phyloP scores from a whole-genome alignment of 345 rosid species.

The Heritiera fomes region DNA sequence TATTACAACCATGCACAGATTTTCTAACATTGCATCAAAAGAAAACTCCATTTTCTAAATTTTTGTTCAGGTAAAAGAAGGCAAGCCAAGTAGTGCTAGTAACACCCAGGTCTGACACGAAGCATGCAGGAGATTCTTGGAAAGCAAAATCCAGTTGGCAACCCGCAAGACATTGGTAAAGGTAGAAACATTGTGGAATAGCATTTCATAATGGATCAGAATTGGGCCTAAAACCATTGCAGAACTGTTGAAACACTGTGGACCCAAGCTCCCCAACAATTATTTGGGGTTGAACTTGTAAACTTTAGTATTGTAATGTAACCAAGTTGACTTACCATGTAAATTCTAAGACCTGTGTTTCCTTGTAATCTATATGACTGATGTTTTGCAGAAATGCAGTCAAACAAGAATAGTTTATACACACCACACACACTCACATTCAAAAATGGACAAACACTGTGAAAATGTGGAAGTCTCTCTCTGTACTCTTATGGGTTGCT shows the following conservation, averaged over 20 bases:
- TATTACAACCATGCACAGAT: not conserved
- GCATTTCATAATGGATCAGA: not conserved
- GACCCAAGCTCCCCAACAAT: slow-evolving; percentile 1
- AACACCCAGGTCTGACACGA: not conserved
- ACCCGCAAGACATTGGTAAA: not conserved
- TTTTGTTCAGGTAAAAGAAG: not conserved
- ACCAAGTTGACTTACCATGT: not conserved
- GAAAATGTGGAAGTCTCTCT: not conserved
- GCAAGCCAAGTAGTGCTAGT: not conserved
- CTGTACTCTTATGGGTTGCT: not conserved
- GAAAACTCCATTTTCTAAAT: not conserved
- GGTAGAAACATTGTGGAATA: no score
- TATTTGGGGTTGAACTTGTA: not conserved
- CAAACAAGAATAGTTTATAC: not conserved
- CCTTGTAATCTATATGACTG: not conserved
- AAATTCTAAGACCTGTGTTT: not conserved
- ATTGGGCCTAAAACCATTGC: not conserved
- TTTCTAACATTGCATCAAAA: not conserved
- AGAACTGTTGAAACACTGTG: slow-evolving; percentile 1
- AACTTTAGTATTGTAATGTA: no score
- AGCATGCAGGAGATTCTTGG: not conserved
- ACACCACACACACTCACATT: not conserved
- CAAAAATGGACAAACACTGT: no score
- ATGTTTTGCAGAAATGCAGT: not conserved
- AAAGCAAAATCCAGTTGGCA: not conserved